These are phyloP conservation scores for Tagetes erecta DNA, from an alignment of 129 eudicot genomes.

Conservation along the genomic window DNA sequence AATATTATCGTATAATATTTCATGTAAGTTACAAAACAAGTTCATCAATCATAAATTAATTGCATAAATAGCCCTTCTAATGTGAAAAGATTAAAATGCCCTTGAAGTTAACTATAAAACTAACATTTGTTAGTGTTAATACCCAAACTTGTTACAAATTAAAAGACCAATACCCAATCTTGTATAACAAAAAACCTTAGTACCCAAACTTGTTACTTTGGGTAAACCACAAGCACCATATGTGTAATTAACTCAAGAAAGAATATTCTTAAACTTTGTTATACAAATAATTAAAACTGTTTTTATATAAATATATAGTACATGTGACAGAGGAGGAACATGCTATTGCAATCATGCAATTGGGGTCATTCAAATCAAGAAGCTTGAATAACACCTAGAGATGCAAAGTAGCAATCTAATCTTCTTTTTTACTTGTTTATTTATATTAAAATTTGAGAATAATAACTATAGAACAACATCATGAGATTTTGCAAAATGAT, in stretches of 20 bases:
- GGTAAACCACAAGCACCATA: no score
- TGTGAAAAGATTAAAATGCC: no score
- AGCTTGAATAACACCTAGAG: slow-evolving; percentile 35
- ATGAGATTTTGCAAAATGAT: slow-evolving; percentile 39
- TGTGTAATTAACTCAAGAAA: neutral
- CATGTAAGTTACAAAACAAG: no score
- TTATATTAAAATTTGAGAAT: slow-evolving; percentile 18
- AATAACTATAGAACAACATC: slow-evolving; percentile 28
- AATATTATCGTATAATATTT: no score
- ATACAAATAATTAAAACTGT: neutral
- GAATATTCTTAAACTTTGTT: slow-evolving; percentile 5
- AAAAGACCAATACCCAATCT: no score
- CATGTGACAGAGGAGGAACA: slow-evolving; percentile 9
- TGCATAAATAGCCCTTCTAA: no score
- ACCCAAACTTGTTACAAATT: no score
- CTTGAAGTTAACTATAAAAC: no score
- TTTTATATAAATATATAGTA: neutral
- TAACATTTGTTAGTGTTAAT: no score
- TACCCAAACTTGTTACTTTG: no score
- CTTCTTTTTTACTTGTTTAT: slow-evolving; percentile 25
- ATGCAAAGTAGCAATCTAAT: slow-evolving; percentile 23
- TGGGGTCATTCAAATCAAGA: slow-evolving; percentile 31
- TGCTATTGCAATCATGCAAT: slow-evolving; percentile 26
- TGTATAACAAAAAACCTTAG: no score
- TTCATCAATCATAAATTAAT: no score